Base-by-base conservation (phyloP, 208 protist genomes). In the Leishmania turanica region DNA sequence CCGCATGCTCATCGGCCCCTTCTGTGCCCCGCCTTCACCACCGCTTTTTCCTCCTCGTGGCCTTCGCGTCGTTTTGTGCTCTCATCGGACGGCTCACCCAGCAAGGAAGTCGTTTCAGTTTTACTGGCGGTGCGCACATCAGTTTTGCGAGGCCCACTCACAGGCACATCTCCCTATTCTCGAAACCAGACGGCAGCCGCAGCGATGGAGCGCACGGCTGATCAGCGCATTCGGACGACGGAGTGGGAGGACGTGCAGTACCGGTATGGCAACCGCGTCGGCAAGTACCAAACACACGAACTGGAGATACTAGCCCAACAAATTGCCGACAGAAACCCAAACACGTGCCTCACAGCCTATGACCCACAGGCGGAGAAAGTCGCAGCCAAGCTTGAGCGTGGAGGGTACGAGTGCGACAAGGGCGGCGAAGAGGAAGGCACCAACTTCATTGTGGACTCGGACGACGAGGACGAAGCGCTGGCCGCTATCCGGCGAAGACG, bases 181-280 rank as follows among this genome's bases (percentile, higher is more conserved):
- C 37, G 34, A 74, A 17, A 0, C 37, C 8, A 58, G 8, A 15
- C 42, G 17, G 17, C 19, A 27, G 62, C 7, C 3, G 9, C 15
- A 13, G 45, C 80, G 70, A 95, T 96, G 88, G 92, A 98, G 84
- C 89, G 96, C 19, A 89, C 83, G 15, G 96, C 96, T 0, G 89
- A 97, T 78, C 80, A 90, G 34, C 91, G 92, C 37, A 95, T 98
- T 54, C 92, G 86, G 68, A 98, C 96, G 6, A 96, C 94, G 17
- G 93, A 98, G 87, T 98, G 96, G 94, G 96, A 98, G 81, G 96
- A 98, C 79, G 81, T 97, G 65, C 96, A 98, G 83, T 98, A 97
- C 88, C 92, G 93, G 65, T 91, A 93, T 54, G 96, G 96, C 73
- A 98, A 98, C 80, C 87, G 89, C 21, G 91, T 96, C 5, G 96